These are phyloP conservation scores for Leishmania major DNA, from an alignment of 208 protist genomes.

Conservation along the genomic window DNA sequence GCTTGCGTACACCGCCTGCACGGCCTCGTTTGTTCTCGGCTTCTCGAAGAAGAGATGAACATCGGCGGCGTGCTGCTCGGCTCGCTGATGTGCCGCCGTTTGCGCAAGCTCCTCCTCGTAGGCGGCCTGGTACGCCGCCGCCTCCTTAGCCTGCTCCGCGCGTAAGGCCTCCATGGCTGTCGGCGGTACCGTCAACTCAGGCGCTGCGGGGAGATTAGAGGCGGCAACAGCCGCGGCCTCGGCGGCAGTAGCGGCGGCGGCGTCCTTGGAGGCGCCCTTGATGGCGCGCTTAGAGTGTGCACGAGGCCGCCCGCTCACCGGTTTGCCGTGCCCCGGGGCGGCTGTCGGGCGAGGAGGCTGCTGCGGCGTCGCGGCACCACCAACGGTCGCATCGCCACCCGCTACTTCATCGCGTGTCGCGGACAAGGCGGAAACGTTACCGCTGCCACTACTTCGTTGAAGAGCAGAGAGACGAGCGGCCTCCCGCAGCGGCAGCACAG, in stretches of 20 bases:
- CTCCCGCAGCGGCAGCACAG: constrained; percentile 41
- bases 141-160: constrained; percentile 47
- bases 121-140: constrained; percentile 32
- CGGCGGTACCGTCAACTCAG: constrained; percentile 14
- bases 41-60: constrained; percentile 77
- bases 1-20: constrained; percentile 67
- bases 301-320: not conserved
- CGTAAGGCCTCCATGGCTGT: constrained; percentile 38
- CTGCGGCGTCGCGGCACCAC: not conserved
- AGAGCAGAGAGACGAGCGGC: constrained; percentile 21
- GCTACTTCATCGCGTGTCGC: not conserved
- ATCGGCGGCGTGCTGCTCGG: constrained; percentile 52
- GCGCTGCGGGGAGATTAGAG: not conserved
- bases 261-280: constrained; percentile 1
- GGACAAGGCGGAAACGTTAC: not conserved
- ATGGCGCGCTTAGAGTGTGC: not conserved
- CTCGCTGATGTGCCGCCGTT: constrained; percentile 33
- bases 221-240: constrained; percentile 4
- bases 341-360: not conserved
- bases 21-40: constrained; percentile 47
- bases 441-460: not conserved
- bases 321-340: not conserved
- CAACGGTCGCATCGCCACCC: not conserved
- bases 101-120: constrained; percentile 51
- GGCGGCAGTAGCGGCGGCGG: not conserved